Base-by-base conservation (phyloP, 495 filamentous ascomycete species). In the Margaritispora aquatica region DNA sequence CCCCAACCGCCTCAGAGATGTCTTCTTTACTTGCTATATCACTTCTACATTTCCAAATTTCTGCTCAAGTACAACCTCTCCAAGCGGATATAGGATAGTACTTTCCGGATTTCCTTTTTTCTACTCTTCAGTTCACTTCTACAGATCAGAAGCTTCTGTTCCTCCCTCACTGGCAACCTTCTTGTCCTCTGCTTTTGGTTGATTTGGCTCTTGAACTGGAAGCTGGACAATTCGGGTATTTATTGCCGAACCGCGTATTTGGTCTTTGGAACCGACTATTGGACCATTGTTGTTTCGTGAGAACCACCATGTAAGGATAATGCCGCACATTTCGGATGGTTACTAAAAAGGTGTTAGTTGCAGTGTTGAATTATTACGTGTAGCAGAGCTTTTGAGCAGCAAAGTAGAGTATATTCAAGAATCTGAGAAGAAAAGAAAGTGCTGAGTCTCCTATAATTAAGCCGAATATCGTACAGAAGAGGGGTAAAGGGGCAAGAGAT, bases 201-300 rank as follows among this genome's bases (percentile, higher is more conserved):
- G 7, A 44, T 17, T 44, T 44, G 38, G 38, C 38, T 54, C 11
- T 36, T 54, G 51, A 20, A 36, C 15, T 34, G 38, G 38, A 44
- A 57, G 26, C 41, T 57, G 47, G 34, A 57, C 54, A 20, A 57
- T 41, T 24, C 55, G 26, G 19, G 55, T 58, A 24, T 51, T 58
- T 2, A 58, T 34, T 50, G 55, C 55, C 22, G 44, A 38, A 47
- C 46, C 55, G 20, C 55, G 36, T 11, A 58, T 46, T 10, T 50
- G 13, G 17, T 50, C 27, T 17, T 29, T 58, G 21, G 22, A 24
- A 7, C 47, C 47, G 19, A 31, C 55, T 23, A 58, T 58, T 24
- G 46, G 46, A 23, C 55, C 29, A 38, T 58, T 58, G 10, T 58
- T 49, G 47, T 51, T 20, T 58, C 55, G 26, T 49, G 44, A 20